Base-by-base conservation (phyloP, 169 alveolate genomes). In the Besnoitia besnoiti region DNA sequence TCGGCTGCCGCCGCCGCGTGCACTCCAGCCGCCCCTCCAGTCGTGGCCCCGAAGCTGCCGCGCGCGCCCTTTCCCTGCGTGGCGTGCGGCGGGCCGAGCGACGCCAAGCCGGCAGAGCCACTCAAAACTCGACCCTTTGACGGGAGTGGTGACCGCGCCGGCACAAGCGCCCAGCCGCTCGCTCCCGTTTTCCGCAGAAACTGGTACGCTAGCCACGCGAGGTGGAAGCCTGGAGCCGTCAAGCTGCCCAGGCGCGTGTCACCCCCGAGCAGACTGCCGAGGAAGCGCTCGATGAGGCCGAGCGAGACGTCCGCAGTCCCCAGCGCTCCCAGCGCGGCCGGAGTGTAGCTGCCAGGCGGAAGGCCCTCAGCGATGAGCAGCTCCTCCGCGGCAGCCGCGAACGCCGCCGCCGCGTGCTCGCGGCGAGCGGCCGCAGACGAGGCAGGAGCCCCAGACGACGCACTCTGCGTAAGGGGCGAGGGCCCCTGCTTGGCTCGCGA, bases 181-280 rank as follows among this genome's bases (percentile, higher is more conserved):
- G n/a, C n/a, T n/a, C n/a, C n/a, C n/a, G n/a, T n/a, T 10, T 46
- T 5, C 90, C 40, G 40, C 44, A 82, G 75, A 33, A 33, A 49
- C 67, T 82, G 90, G 76, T 47, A 49, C 19, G 50, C 75, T 40
- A 82, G 14, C 90, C 90, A 82, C 33, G 90, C 90, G 51, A 82
- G n/a, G 37, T 82, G 90, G 27, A 82, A 82, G 37, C 90, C 90
- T 30, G 75, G 51, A 2, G 47, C 44, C 10, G 90, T 82, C 21
- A 82, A 75, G 35, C 24, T 75, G 3, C 90, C 90, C 8, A 82
- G 37, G 46, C 76, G 40, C 49, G 76, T 10, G 75, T 82, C 75
- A 24, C 76, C 62, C 4, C 51, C 90, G 10, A 82, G 90, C 62
- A 82, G 75, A 12, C 51, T 33, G 33, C 90, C 90, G 1, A 82